Percentiles rank a stretch among this genome's conserved stretches.
These are phyloP conservation scores for Tuber indicum DNA, from an alignment of 495 filamentous ascomycete genomes.

Conservation along the genomic window DNA sequence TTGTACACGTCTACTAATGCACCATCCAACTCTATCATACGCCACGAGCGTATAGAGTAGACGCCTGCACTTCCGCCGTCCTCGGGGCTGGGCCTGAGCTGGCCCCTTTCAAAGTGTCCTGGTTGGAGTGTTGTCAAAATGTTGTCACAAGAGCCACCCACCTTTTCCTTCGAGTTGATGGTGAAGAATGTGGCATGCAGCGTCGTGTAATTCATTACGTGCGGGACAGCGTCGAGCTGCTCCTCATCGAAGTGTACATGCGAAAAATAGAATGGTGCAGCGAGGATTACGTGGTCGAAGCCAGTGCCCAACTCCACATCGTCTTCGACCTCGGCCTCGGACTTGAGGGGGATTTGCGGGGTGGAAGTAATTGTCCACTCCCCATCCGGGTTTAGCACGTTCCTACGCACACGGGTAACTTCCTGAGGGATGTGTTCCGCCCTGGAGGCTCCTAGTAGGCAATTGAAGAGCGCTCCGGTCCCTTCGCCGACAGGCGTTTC, in stretches of 20 bases:
- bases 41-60: conserved; percentile 90
- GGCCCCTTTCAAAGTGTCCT: conserved; percentile 39
- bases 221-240: conserved; percentile 50
- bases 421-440: conserved; percentile 60
- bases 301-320: conserved; percentile 36
- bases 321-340: conserved; percentile 43
- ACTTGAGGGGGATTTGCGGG: background rate
- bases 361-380: background rate
- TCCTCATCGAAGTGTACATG: conserved; percentile 53
- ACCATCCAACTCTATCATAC: conserved; percentile 42
- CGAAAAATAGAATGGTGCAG: conserved; percentile 65
- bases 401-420: conserved; percentile 55
- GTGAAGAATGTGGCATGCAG: conserved; percentile 80
- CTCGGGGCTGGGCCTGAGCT: conserved; percentile 43
- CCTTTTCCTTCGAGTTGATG: conserved; percentile 57
- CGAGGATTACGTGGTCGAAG: conserved; percentile 77
- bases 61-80: conserved; percentile 67
- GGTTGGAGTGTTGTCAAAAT: conserved; percentile 68
- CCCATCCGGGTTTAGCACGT: conserved; percentile 41
- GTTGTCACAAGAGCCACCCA: conserved; percentile 62
- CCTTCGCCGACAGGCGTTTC: conserved; percentile 70
- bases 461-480: conserved; percentile 71
- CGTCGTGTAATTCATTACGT: conserved; percentile 68
- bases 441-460: conserved; percentile 60
- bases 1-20: background rate